These are phyloP conservation scores for Colletotrichum agaves DNA, from an alignment of 2,329 filamentous ascomycete species.

Conservation along the genomic window DNA sequence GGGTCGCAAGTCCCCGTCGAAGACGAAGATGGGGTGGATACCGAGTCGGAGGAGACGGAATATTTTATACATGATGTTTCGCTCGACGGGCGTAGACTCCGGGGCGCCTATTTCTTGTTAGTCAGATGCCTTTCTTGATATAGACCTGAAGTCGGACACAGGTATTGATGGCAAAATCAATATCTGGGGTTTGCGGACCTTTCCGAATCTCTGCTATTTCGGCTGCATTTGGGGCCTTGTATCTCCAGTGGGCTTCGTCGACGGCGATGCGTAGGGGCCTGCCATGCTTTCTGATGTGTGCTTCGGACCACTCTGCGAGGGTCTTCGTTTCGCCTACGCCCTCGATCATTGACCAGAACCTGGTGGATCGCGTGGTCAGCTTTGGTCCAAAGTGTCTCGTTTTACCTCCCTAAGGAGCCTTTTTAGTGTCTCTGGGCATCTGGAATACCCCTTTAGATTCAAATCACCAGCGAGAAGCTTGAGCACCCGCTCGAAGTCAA, in stretches of 20 bases:
- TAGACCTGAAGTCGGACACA: background rate
- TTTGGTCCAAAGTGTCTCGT: background rate
- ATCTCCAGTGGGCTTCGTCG: conserved; percentile 6
- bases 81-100: background rate
- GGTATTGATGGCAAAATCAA: too few relatives aligned
- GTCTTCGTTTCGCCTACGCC: background rate
- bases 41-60: conserved; percentile 57
- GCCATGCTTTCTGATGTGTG: background rate
- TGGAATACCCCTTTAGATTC: too few relatives aligned
- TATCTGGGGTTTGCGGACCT: background rate
- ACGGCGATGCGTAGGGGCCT: conserved; percentile 2
- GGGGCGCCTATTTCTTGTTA: background rate
- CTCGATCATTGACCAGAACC: background rate
- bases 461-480: too few relatives aligned
- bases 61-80: conserved; percentile 1
- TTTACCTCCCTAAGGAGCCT: too few relatives aligned
- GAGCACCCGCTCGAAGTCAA: too few relatives aligned
- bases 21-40: conserved; percentile 65
- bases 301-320: background rate
- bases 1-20: conserved; percentile 59
- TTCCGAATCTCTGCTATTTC: background rate
- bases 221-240: background rate
- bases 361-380: background rate
- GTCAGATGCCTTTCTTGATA: background rate
- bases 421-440: too few relatives aligned